Conservation (phyloP, 2,329 filamentous ascomycete species). For the Aplosporella prunicola region DNA sequence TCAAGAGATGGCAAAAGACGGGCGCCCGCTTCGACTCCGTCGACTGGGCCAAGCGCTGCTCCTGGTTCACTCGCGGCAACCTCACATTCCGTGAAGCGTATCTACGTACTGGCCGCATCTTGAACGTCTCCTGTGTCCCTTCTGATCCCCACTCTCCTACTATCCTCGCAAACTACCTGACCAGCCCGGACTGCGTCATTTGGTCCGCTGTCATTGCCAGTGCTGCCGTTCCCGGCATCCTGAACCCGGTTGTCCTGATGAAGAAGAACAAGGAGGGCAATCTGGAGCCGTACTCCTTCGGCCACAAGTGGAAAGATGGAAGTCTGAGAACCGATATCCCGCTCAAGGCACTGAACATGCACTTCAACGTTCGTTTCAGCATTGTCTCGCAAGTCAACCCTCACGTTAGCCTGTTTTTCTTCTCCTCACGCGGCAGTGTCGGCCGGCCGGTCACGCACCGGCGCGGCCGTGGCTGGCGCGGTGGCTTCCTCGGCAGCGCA, state of each 20-base stretch:
- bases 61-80: slow-evolving; percentile 85
- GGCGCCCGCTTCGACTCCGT: slow-evolving; percentile 90
- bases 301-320: slow-evolving; percentile 98
- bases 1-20: slow-evolving; percentile 78
- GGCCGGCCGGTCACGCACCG: slow-evolving; percentile 54
- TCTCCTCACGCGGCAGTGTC: slow-evolving; percentile 83
- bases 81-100: slow-evolving; percentile 95
- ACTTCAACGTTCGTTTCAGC: slow-evolving; percentile 98
- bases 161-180: slow-evolving; percentile 91
- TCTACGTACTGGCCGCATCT: slow-evolving; percentile 80
- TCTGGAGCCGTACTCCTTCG: slow-evolving; percentile 85
- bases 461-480: slow-evolving; percentile 11
- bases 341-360: slow-evolving; percentile 82
- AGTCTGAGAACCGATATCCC: slow-evolving; percentile 91
- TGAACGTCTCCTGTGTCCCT: slow-evolving; percentile 93
- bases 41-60: slow-evolving; percentile 76
- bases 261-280: slow-evolving; percentile 69
- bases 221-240: slow-evolving; percentile 87
- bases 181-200: slow-evolving; percentile 91
- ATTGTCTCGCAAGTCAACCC: slow-evolving; percentile 86
- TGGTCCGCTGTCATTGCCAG: slow-evolving; percentile 96
- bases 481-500: slow-evolving; percentile 65
- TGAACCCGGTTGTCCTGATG: slow-evolving; percentile 92
- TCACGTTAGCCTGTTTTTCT: slow-evolving; percentile 98
- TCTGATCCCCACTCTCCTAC: slow-evolving; percentile 89